Evolutionary conservation across 352 stramenopile genomes (phyloP), one percentile per base, ranked within the genome.

Genomic region (Albugo laibachii): DNA sequence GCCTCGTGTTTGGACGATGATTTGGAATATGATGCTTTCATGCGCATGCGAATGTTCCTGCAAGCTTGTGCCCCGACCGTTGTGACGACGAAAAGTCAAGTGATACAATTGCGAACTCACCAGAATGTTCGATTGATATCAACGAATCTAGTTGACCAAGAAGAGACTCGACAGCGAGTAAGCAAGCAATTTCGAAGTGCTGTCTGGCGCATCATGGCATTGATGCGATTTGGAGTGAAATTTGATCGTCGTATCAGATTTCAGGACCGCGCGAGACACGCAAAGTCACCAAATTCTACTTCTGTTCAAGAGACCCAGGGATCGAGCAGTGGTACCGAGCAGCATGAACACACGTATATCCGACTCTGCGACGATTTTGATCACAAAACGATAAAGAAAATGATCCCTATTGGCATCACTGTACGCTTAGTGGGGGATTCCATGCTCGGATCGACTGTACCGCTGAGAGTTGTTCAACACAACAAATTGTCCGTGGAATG

Each of bases 331-430:
- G 54, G 63, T 20, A 54, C 77, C 13, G 66, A 80, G 0, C 42
- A 37, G 10, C 43, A 38, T 36, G 24, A 31, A 31, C 24, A 8
- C 3, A 81, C 76, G 19, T 75, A 86, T 45, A 92, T 92, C 39
- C 71, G 71, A 1, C 49, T 92, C 21, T 92, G 76, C 1, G 76
- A 92, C 54, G 87, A 92, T 49, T 92, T 92, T 52, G 76, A 92
- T 48, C 78, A 92, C 69, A 83, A 85, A 53, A 84, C 73, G 8
- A 92, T 92, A 54, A 92, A 92, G 48, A 76, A 83, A 45, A 86
- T 92, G 71, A 82, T 92, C 46, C 78, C 78, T 2, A 85, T 72
- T 16, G 78, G 78, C 13, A 88, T 92, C 41, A 87, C 70, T 14
- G 75, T 92, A 41, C 62, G 69, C 5, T 52, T 92, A 6, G 65